Evolutionary conservation across 495 filamentous ascomycete species (phyloP).

Genomic region (Aeminium ludgeri): DNA sequence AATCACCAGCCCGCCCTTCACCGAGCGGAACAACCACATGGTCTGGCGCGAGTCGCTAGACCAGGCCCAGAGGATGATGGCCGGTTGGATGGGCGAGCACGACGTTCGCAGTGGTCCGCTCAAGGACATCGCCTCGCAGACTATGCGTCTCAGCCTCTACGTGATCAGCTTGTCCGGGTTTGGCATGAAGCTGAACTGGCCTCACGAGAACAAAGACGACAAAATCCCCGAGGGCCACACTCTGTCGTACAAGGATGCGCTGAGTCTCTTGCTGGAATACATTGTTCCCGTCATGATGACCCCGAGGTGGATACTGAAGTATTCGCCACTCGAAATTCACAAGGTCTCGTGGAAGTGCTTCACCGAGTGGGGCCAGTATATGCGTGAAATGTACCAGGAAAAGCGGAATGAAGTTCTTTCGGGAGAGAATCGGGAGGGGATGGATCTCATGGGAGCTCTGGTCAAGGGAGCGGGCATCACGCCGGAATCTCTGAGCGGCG

Average conservation of each 20-base stretch:
- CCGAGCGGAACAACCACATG: constrained; percentile 51
- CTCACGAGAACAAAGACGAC: constrained; percentile 11
- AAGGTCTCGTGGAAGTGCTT: constrained; percentile 32
- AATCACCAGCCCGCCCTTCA: constrained; percentile 49
- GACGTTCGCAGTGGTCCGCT: constrained; percentile 29
- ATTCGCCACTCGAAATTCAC: constrained; percentile 35
- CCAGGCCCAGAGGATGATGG: constrained; percentile 40
- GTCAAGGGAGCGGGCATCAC: constrained; percentile 24
- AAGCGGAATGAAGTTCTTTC: constrained; percentile 31
- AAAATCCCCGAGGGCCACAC: constrained; percentile 33
- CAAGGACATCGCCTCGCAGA: constrained; percentile 36
- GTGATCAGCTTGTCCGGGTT: constrained; percentile 55
- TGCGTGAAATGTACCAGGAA: constrained; percentile 41
- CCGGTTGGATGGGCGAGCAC: constrained; percentile 30
- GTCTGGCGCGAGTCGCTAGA: constrained; percentile 44
- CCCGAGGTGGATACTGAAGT: constrained; percentile 30
- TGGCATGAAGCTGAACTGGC: constrained; percentile 26
- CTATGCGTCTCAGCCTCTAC: constrained; percentile 46
- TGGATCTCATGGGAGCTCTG: constrained; percentile 46
- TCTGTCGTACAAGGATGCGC: constrained; percentile 41
- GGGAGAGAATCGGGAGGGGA: constrained; percentile 32
- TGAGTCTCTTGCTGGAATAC: constrained; percentile 34
- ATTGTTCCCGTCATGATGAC: constrained; percentile 37
- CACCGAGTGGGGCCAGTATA: constrained; percentile 45
- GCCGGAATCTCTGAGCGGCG: not conserved